These are phyloP conservation scores for Nepenthes alata DNA, from an alignment of 179 eudicot genomes.

Conservation along the genomic window DNA sequence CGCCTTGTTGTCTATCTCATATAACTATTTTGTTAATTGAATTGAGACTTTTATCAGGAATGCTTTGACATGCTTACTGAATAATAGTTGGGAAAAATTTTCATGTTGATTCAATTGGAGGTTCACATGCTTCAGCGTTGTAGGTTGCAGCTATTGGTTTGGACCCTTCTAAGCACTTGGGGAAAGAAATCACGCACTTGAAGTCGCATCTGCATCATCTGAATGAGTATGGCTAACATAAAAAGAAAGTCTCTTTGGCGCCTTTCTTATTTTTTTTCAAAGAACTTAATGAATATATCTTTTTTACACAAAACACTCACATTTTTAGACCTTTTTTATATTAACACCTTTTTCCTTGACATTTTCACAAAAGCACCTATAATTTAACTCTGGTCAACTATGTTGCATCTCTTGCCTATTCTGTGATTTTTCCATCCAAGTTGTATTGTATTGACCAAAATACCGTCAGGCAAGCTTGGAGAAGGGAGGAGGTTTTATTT, in stretches of 20 bases:
- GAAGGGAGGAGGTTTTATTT: too few relatives aligned
- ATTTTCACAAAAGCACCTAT: too few relatives aligned
- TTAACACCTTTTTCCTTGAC: too few relatives aligned
- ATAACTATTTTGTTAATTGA: too few relatives aligned
- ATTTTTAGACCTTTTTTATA: too few relatives aligned
- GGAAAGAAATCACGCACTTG: slow-evolving; percentile 59
- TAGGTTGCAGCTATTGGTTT: slow-evolving; percentile 97
- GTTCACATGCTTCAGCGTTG: slow-evolving; percentile 8
- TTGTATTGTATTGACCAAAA: too few relatives aligned
- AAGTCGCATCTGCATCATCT: slow-evolving; percentile 62
- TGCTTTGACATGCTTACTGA: too few relatives aligned
- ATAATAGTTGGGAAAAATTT: neutral
- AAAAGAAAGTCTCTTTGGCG: neutral
- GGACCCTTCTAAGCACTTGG: slow-evolving; percentile 80
- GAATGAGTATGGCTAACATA: slow-evolving; percentile 39
- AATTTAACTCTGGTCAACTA: neutral
- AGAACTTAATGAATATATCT: neutral
- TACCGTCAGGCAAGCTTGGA: too few relatives aligned
- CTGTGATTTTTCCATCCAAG: too few relatives aligned
- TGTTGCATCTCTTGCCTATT: neutral
- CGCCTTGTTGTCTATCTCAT: too few relatives aligned
- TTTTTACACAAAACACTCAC: neutral
- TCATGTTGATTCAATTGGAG: neutral
- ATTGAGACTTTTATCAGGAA: too few relatives aligned
- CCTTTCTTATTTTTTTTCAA: neutral